Evolutionary conservation across 139 green algal genomes (phyloP), one percentile per base, ranked within the genome.

Genomic region (Gonium pectorale): DNA sequence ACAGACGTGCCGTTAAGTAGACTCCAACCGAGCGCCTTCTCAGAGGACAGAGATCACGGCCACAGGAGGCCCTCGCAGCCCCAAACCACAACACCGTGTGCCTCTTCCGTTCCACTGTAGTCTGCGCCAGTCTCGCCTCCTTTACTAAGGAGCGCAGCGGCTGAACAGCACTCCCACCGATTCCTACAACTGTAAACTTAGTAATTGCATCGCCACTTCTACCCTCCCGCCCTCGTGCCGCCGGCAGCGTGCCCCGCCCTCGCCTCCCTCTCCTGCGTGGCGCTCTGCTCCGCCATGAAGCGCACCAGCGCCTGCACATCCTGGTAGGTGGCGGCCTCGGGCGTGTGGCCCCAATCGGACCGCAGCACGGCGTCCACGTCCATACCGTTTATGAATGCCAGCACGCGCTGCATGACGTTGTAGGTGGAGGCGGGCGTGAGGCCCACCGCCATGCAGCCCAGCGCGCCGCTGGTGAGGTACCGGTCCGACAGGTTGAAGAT

Each of bases 401-500:
- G 79, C 64, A 85, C 79, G 35, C 64, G 79, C 46, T 84, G 72
- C 88, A 91, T 89, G 35, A 44, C 3, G 31, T 27, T 22, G 51
- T 89, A 89, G 9, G 80, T 88, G 63, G 88, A 68, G 38, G 75
- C 38, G 37, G 74, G 88, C 1, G 67, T 79, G 44, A 91, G 59
- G 26, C 84, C 84, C 40, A 89, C 88, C 2, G 67, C 67, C n/a
- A 91, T 71, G 73, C 84, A 46, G 24, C 79, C 84, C 54, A 91
- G 54, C 0, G 77, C 78, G n/a, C 85, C 85, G 37, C 41, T 60
- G 40, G 59, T 82, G 5, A 87, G 41, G 70, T 85, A 85, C 37
- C 79, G 64, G 52, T 91, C 87, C 3, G 67, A 82, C 29, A 91
- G 67, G 52, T 91, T 91, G 72, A 91, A 88, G n/a, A 91, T 86